phyloP scores from a whole-genome alignment of 1,139 yeast genomes.

The Kluyveromyces sp. region DNA sequence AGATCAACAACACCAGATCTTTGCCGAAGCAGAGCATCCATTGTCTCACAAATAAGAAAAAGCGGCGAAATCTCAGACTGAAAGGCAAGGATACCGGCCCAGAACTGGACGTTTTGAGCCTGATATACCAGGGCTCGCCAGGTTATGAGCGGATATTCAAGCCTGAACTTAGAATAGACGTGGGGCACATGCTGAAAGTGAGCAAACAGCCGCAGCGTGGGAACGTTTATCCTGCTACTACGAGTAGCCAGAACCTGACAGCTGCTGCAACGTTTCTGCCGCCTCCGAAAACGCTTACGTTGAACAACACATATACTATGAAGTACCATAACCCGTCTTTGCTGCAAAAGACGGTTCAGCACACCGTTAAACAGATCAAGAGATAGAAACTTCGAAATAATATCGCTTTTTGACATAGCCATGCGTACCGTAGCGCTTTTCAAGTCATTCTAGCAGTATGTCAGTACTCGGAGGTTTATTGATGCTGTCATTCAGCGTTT shows the following conservation, averaged over 20 bases:
- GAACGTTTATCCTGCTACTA: conserved; percentile 11
- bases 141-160: conserved; percentile 28
- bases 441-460: too few relatives aligned
- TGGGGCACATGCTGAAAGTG: conserved; percentile 22
- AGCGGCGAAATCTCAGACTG: conserved; percentile 4
- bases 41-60: conserved; percentile 12
- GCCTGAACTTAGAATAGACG: conserved; percentile 25
- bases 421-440: neutral
- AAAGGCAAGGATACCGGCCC: neutral
- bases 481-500: too few relatives aligned
- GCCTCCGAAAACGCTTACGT: conserved; percentile 15
- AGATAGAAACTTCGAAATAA: neutral
- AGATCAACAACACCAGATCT: neutral
- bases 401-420: too few relatives aligned
- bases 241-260: neutral
- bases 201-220: conserved; percentile 29
- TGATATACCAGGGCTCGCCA: conserved; percentile 27
- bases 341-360: conserved; percentile 2
- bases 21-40: conserved; percentile 6
- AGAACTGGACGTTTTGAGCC: conserved; percentile 12
- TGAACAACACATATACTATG: conserved; percentile 1
- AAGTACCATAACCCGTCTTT: conserved; percentile 4
- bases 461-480: too few relatives aligned
- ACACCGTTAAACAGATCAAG: conserved; percentile 4
- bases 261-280: conserved; percentile 8